Conservation (phyloP, 495 filamentous ascomycete species). For the Friedmanniomyces endolithicus region DNA sequence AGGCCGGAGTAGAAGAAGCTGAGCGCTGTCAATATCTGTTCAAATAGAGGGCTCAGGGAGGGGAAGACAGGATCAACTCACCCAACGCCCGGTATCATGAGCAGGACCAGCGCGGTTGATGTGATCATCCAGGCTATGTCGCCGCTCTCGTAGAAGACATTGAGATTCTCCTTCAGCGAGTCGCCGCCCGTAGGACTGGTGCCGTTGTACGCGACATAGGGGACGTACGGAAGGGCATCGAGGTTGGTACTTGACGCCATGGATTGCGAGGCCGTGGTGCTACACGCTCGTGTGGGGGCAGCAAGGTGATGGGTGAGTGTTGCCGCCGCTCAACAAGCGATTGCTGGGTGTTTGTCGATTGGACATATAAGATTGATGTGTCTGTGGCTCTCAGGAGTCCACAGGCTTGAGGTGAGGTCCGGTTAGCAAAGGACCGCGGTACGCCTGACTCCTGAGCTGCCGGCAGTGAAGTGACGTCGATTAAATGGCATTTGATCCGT, state of each 20-base stretch:
- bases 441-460: no score
- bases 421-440: no score
- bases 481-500: background rate
- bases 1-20: constrained; percentile 97
- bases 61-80: constrained; percentile 27
- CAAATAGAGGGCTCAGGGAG: background rate
- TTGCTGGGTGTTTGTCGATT: no score
- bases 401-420: no score
- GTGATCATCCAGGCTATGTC: constrained; percentile 90
- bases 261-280: background rate
- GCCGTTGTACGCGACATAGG: constrained; percentile 42
- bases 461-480: background rate
- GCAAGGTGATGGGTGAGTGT: background rate
- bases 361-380: no score
- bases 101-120: constrained; percentile 75
- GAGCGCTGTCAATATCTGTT: background rate
- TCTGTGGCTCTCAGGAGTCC: no score
- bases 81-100: constrained; percentile 97
- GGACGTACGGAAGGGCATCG: constrained; percentile 15
- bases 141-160: constrained; percentile 53
- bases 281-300: background rate
- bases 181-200: constrained; percentile 56
- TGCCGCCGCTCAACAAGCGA: no score
- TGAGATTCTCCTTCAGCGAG: constrained; percentile 60
- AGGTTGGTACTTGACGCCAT: background rate